phyloP scores from a whole-genome alignment of 2,329 filamentous ascomycete species.

The Xylaria sp. region DNA sequence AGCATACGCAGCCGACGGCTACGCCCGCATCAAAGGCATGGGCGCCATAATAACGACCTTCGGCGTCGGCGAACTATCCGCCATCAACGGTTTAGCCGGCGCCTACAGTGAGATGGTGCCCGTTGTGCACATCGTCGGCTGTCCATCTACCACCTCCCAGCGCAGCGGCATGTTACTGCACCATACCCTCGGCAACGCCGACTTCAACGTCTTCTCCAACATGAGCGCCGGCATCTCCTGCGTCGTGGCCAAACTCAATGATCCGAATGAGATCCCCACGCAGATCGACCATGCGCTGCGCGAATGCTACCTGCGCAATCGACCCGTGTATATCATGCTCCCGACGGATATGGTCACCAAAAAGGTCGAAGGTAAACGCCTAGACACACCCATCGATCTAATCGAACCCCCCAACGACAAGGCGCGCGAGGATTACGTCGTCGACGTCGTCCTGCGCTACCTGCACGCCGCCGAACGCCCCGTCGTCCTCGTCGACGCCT shows the following conservation, averaged over 20 bases:
- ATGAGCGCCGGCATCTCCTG: constrained; percentile 72
- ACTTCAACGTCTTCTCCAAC: constrained; percentile 76
- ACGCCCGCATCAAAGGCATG: constrained; percentile 67
- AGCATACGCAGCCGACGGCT: constrained; percentile 77
- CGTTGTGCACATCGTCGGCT: constrained; percentile 56
- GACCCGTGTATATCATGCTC: constrained; percentile 78
- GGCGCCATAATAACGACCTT: constrained; percentile 69
- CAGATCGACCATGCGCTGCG: constrained; percentile 74
- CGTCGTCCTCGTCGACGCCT: constrained; percentile 76
- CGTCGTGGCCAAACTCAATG: constrained; percentile 63
- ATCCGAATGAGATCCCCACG: constrained; percentile 62
- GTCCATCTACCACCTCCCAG: constrained; percentile 44
- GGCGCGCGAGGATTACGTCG: constrained; percentile 75
- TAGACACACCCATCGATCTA: constrained; percentile 67
- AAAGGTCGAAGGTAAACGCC: constrained; percentile 67
- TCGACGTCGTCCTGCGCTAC: constrained; percentile 69
- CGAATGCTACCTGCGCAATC: constrained; percentile 66
- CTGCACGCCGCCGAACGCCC: constrained; percentile 69
- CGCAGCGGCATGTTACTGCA: constrained; percentile 49
- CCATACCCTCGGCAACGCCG: constrained; percentile 70
- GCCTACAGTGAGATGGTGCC: constrained; percentile 68
- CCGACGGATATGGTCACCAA: constrained; percentile 74
- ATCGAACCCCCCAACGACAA: constrained; percentile 58
- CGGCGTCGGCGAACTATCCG: constrained; percentile 68
- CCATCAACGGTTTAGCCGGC: constrained; percentile 69